Evolutionary conservation across 2,329 filamentous ascomycete genomes (phyloP), one percentile per base, ranked within the genome.

Genomic region (Claviceps pusilla): DNA sequence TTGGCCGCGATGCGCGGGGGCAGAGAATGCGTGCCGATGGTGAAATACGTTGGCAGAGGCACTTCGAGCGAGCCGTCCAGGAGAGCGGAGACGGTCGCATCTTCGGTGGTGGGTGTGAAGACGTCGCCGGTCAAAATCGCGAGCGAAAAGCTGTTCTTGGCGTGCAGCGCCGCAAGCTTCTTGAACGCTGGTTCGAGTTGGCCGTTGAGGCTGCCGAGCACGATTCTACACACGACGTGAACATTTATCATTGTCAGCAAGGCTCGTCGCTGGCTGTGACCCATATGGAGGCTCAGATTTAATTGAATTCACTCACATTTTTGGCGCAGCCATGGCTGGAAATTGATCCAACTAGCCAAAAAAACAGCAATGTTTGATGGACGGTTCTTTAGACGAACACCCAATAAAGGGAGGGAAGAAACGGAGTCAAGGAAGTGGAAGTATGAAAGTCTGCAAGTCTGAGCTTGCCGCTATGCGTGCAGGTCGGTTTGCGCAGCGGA

Each of bases 11-110:
- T 79, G 35, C 74, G 71, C 3, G 75, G 68, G 0, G 93, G 93
- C 6, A 98, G 74, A n/a, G 83, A 71, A 49, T 76, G 76, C 42
- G 75, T 82, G 60, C 87, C 89, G 57, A 95, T 76, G 3, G 87
- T 88, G 66, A 97, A 98, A 71, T 98, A 98, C 9, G 86, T 94
- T 1, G 90, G 84, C 0, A 97, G 72, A 3, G 90, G 84, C 4
- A 97, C 74, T 28, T 75, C 65, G 52, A 95, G 83, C 11, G 78
- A 74, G n/a, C 89, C 89, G 31, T 79, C 70, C 0, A 97, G 69
- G 3, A 98, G 76, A 10, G 79, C 76, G 11, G 75, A 71, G 5
- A 93, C 69, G 10, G 70, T 66, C 12, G 79, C 75, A 45, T 82
- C 74, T 52, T 86, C 77, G 48, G 82, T 75, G 1, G 74, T 70